Evolutionary conservation across 179 eudicot genomes (phyloP), one percentile per base, ranked within the genome.

Genomic region (Beta lomatogona): DNA sequence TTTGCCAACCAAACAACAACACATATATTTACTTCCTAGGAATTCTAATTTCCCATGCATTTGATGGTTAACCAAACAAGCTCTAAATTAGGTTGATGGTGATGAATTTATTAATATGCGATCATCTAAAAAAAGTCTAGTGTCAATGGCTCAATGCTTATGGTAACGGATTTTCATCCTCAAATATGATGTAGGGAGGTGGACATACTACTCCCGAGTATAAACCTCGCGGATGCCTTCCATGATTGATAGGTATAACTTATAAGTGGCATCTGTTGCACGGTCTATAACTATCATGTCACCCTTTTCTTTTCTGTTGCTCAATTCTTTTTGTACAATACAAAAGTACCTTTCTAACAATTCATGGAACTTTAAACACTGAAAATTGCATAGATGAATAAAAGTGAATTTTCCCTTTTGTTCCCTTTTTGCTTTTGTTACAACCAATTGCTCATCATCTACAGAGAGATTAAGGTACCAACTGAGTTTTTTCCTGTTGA

Each of bases 401-500:
- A 28, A 65, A 65, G 3, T 65, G 70, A 65, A 18, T 58, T 58
- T 22, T 58, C 22, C 21, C 61, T 18, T 9, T 58, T 58, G n/a
- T 58, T 58, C 19, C 22, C 21, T n/a, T 58, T 57, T 14, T 54
- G 16, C 19, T 58, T n/a, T 15, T 16, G 7, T 58, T n/a, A 18
- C n/a, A 18, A 69, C 48, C 11, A 18, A 45, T 36, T 36, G 2
- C 10, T 44, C 9, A 44, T 69, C 19, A 69, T 69, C 15, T 44
- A 19, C 25, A 13, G 54, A 44, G 9, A 11, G 61, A 5, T 73
- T 54, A 31, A 14, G 48, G 18, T n/a, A 15, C 6, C 12, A 70
- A 46, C 18, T 31, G 19, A 31, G 41, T 46, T 79, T 52, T 80
- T 41, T 72, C 64, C 18, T 81, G 80, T 66, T 69, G 84, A 45